These are phyloP conservation scores for Bruguiera gymnorhiza DNA, from an alignment of 345 rosid species.

Conservation along the genomic window DNA sequence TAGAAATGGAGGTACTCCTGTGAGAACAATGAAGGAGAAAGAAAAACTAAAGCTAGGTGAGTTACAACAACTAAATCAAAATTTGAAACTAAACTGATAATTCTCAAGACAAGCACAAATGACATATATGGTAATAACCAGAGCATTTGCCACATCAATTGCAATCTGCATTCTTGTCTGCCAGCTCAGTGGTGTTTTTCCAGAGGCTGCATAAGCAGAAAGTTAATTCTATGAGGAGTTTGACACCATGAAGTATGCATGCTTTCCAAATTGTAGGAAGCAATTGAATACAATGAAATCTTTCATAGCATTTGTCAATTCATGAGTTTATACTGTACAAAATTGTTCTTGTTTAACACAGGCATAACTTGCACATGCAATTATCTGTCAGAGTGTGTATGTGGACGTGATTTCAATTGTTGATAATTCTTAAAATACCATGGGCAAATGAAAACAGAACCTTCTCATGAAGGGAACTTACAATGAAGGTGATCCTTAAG, in stretches of 20 bases:
- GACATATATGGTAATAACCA: constrained; percentile 46
- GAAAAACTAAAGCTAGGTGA: not conserved
- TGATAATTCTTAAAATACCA: not conserved
- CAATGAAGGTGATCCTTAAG: constrained; percentile 85
- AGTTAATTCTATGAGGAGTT: constrained; percentile 12
- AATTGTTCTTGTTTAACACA: not conserved
- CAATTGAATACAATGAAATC: not conserved
- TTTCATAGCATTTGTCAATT: not conserved
- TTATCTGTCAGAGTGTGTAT: not conserved
- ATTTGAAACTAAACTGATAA: constrained; percentile 13
- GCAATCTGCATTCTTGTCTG: constrained; percentile 78
- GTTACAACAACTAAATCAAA: not conserved
- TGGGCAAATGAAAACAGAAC: not conserved
- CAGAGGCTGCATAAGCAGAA: constrained; percentile 44
- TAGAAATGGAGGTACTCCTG: constrained; percentile 98
- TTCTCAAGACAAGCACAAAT: not conserved
- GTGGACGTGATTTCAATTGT: not conserved
- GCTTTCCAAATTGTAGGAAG: not conserved
- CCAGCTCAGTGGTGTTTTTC: constrained; percentile 73
- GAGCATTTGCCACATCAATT: constrained; percentile 91
- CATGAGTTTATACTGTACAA: not conserved
- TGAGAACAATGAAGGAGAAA: constrained; percentile 14
- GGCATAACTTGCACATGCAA: not conserved
- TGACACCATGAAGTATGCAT: not conserved
- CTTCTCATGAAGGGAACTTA: constrained; percentile 31